Percentiles rank a stretch among this genome's conserved stretches.
phyloP scores from a whole-genome alignment of 2,329 filamentous ascomycete species.

The Alternaria alternata region DNA sequence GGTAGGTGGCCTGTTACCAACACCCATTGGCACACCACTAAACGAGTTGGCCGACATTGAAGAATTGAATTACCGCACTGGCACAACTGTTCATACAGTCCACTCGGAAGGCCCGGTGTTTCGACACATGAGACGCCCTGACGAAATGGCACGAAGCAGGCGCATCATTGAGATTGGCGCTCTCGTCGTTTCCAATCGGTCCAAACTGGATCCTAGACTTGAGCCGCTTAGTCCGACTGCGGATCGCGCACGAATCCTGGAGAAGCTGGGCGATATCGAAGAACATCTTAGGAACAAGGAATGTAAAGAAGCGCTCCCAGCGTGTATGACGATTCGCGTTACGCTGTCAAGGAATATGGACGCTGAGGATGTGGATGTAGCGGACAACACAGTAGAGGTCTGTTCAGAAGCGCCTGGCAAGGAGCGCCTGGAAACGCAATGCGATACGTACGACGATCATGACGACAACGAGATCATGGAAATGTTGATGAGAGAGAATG shows the following conservation, averaged over 20 bases:
- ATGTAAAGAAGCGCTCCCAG: constrained; percentile 23
- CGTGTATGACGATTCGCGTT: constrained; percentile 30
- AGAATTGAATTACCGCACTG: neutral
- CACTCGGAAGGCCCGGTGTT: neutral
- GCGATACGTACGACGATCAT: constrained; percentile 3
- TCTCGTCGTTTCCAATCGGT: constrained; percentile 29
- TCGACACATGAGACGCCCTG: constrained; percentile 31
- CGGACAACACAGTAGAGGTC: neutral
- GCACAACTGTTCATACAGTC: neutral
- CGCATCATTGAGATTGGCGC: constrained; percentile 44
- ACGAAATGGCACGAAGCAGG: constrained; percentile 27
- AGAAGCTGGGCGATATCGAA: constrained; percentile 31
- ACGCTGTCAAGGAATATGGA: neutral
- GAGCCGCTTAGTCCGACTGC: neutral
- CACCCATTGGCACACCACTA: constrained; percentile 25
- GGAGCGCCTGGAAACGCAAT: neutral
- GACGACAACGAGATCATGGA: constrained; percentile 17
- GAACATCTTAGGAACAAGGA: constrained; percentile 18
- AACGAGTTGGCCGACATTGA: constrained; percentile 7
- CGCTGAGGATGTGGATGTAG: neutral
- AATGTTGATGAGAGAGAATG: constrained; percentile 21
- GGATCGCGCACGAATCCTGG: constrained; percentile 10
- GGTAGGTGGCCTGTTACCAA: constrained; percentile 15
- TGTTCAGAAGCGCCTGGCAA: constrained; percentile 11
- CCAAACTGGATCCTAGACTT: constrained; percentile 10